phyloP scores from a whole-genome alignment of 78 protist species.

The Monocercomonoides exilis region DNA sequence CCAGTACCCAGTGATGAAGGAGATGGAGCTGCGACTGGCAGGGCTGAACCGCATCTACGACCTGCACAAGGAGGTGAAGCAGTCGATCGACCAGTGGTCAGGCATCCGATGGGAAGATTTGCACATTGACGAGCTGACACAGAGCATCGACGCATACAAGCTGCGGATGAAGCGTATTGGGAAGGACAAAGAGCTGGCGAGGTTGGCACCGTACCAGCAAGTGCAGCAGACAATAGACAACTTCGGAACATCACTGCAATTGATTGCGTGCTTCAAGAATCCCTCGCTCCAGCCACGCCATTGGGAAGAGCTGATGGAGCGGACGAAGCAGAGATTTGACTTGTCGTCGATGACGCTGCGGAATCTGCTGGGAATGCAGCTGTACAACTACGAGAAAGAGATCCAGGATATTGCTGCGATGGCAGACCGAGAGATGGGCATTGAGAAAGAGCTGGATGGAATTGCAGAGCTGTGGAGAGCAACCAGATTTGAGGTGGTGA shows the following conservation, averaged over 20 bases:
- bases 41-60: constrained; percentile 30
- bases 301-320: constrained; percentile 55
- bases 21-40: constrained; percentile 24
- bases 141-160: constrained; percentile 29
- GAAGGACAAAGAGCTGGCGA: constrained; percentile 9
- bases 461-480: constrained; percentile 55
- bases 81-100: constrained; percentile 39
- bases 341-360: constrained; percentile 17
- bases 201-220: not conserved
- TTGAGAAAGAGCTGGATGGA: constrained; percentile 49
- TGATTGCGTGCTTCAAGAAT: constrained; percentile 50
- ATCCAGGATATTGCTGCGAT: constrained; percentile 50
- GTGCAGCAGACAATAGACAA: constrained; percentile 27
- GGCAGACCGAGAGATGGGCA: constrained; percentile 57
- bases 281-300: constrained; percentile 75
- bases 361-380: constrained; percentile 40
- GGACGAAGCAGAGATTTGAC: constrained; percentile 46
- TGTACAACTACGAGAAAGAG: constrained; percentile 32
- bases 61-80: constrained; percentile 28
- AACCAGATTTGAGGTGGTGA: constrained; percentile 30
- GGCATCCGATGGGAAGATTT: constrained; percentile 56
- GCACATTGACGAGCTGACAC: constrained; percentile 36
- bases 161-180: not conserved
- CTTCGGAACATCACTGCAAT: constrained; percentile 59
- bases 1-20: constrained; percentile 33